Conservation (phyloP, 2,329 filamentous ascomycete species). For the Cryphonectria parasitica region DNA sequence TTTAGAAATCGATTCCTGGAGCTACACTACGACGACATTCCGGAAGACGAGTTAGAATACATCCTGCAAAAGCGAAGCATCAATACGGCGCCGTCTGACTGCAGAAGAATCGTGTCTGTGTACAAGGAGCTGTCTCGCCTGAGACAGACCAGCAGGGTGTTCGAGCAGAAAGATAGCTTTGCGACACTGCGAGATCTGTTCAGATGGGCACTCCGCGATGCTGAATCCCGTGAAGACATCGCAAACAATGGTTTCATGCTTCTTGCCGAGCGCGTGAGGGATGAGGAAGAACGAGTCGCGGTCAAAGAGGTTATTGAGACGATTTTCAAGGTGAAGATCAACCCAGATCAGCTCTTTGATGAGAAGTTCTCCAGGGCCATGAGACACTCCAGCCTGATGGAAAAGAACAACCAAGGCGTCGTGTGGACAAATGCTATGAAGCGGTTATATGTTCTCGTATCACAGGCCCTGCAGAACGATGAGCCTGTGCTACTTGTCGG, state of each 20-base stretch:
- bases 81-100: conserved; percentile 87
- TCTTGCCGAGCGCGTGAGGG: conserved; percentile 90
- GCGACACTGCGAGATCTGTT: conserved; percentile 96
- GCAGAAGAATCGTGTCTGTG: conserved; percentile 85
- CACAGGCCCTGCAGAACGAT: conserved; percentile 81
- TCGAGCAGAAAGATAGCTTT: conserved; percentile 97
- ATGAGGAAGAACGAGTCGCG: conserved; percentile 79
- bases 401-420: conserved; percentile 63
- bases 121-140: conserved; percentile 91
- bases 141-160: conserved; percentile 86
- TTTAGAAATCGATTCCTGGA: conserved; percentile 98
- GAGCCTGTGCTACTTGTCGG: conserved; percentile 94
- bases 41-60: conserved; percentile 87
- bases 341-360: conserved; percentile 75
- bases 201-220: conserved; percentile 85
- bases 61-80: conserved; percentile 89
- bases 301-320: conserved; percentile 89
- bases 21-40: conserved; percentile 97
- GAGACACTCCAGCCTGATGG: conserved; percentile 48
- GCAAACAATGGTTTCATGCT: conserved; percentile 96
- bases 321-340: conserved; percentile 84
- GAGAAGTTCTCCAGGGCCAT: conserved; percentile 60
- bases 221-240: conserved; percentile 84
- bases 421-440: conserved; percentile 98
- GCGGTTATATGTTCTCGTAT: conserved; percentile 86